Percentiles rank a stretch among this genome's conserved stretches.
Evolutionary conservation across 305 asterid species (phyloP).

Genomic region (Withania somnifera): DNA sequence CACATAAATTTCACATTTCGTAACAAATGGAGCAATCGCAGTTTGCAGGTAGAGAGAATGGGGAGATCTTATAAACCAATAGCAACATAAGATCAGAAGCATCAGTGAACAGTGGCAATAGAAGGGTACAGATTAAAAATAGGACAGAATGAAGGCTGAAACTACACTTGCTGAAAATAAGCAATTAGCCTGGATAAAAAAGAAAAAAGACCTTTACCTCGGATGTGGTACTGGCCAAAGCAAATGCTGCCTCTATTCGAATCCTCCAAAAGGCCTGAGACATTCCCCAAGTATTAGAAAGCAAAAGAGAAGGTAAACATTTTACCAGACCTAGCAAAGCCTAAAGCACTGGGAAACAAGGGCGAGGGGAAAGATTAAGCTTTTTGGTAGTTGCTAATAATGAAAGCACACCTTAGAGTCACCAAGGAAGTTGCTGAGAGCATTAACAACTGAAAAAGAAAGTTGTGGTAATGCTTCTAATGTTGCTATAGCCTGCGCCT

Average conservation of each 20-base stretch:
- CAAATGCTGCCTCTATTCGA: conserved; percentile 91
- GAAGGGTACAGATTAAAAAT: neutral
- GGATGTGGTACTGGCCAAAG: conserved; percentile 76
- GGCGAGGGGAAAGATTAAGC: neutral
- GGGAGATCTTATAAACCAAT: neutral
- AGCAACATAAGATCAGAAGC: neutral
- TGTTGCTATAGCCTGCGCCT: conserved; percentile 85
- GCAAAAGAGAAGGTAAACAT: conserved; percentile 10
- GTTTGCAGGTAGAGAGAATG: neutral
- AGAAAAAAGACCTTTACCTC: conserved; percentile 41
- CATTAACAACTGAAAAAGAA: conserved; percentile 72
- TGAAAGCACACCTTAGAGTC: conserved; percentile 82
- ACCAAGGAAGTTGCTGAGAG: conserved; percentile 67
- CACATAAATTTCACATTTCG: neutral
- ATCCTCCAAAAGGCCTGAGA: conserved; percentile 90
- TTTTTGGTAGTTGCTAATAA: neutral
- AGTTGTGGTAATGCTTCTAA: conserved; percentile 75
- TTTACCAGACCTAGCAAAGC: neutral
- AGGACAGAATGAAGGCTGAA: neutral
- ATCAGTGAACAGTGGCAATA: neutral
- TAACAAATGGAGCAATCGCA: neutral
- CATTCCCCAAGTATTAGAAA: conserved; percentile 9
- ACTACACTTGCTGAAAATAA: neutral
- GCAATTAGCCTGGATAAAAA: neutral
- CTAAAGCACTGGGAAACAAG: neutral